Evolutionary conservation across 805 yeast species (phyloP), one percentile per base, ranked within the genome.

Genomic region (Brettanomyces anomalus): DNA sequence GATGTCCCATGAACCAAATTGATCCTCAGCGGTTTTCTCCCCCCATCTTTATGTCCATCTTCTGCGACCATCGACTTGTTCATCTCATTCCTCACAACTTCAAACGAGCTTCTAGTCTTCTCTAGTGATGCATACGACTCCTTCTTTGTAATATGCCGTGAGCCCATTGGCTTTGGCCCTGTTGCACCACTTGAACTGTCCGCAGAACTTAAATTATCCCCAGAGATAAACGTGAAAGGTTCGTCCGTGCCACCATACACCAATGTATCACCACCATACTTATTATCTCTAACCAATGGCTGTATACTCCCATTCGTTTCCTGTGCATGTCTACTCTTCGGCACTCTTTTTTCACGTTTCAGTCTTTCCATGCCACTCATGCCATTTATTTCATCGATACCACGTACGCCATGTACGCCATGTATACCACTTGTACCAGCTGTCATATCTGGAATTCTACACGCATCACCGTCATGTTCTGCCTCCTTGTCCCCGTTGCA

Each of bases 51-150:
- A 14, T 43, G 33, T 30, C 37, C 17, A 32, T 21, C 43, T 4
- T 33, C 19, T 31, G 24, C 28, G 35, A 17, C 37, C 33, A 56
- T 48, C n/a, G 53, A 45, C 41, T 52, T 46, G 16, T 46, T 57
- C 33, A 56, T 54, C 39, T 50, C 44, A 32, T 24, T 50, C 26
- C 56, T 48, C 7, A 56, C 47, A 32, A 43, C 42, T 36, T 55
- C 60, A 11, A 49, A 43, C 8, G 56, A 52, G 11, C 53, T 49
- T 26, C 58, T 43, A 21, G 60, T 49, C 39, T 43, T 44, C 38
- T 52, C 43, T 37, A 56, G 39, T 24, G 56, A 49, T 17, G 50
- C 56, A 21, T 44, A 43, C 19, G 57, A 52, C 43, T 54, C 58
- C 4, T 52, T 54, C 32, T 49, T 44, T 5, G 58, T 54, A 24